These are phyloP conservation scores for Anisodus tanguticus DNA, from an alignment of 257 asterid species.

Conservation along the genomic window DNA sequence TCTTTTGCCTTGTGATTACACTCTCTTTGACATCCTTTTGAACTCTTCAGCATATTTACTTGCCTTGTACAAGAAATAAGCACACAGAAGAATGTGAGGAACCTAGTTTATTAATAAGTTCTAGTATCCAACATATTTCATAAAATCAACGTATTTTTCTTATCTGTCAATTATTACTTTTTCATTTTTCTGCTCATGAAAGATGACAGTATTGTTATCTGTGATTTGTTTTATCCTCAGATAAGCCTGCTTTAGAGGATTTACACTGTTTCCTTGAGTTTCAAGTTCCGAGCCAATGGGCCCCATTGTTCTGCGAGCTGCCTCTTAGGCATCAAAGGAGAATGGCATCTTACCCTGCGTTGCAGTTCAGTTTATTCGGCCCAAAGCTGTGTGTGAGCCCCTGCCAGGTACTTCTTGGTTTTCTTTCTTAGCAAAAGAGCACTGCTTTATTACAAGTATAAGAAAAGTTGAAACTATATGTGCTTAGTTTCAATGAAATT, in stretches of 20 bases:
- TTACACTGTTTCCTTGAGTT: constrained; percentile 89
- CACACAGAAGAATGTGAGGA: background rate
- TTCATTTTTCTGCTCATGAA: background rate
- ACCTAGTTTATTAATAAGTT: background rate
- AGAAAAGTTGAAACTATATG: background rate
- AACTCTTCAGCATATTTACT: background rate
- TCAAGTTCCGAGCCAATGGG: constrained; percentile 98
- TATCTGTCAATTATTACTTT: background rate
- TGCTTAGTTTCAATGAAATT: background rate
- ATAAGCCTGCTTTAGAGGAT: constrained; percentile 89
- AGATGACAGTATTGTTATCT: background rate
- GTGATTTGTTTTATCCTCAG: constrained; percentile 41
- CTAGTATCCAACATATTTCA: constrained; percentile 5
- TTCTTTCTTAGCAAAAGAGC: background rate
- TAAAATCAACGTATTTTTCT: background rate
- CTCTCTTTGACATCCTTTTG: background rate
- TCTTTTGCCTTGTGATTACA: background rate
- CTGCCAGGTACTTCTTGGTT: constrained; percentile 63
- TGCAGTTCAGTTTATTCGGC: constrained; percentile 82
- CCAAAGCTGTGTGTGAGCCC: constrained; percentile 78
- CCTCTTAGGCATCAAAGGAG: constrained; percentile 91
- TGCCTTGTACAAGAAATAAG: constrained; percentile 13
- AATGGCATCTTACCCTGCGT: constrained; percentile 67
- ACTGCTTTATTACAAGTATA: background rate
- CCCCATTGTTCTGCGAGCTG: constrained; percentile 90